Conservation (phyloP, 768 basidiomycete species). For the Pholiota conissans region DNA sequence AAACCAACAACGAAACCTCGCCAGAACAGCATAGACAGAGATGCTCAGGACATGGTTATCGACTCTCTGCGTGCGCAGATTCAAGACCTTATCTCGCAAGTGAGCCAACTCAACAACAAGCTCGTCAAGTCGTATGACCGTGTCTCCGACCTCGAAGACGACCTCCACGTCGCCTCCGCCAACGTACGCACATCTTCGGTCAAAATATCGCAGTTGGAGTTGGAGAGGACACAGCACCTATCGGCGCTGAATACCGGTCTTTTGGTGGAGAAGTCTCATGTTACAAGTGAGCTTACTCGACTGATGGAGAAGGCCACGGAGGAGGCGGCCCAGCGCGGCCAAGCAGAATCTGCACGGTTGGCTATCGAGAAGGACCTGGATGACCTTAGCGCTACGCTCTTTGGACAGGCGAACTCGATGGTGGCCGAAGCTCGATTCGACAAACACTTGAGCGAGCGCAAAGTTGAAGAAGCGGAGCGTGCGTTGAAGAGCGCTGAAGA, state of each 20-base stretch:
- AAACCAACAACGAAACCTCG: constrained; percentile 18
- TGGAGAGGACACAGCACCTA: constrained; percentile 84
- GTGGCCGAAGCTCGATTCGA: constrained; percentile 91
- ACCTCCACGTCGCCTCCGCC: constrained; percentile 67
- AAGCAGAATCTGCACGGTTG: constrained; percentile 79
- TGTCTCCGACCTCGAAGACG: constrained; percentile 90
- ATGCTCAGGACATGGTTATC: constrained; percentile 86
- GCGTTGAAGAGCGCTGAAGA: constrained; percentile 85
- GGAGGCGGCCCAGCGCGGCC: constrained; percentile 87
- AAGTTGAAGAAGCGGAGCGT: constrained; percentile 73
- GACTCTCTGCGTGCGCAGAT: constrained; percentile 78
- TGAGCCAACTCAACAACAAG: constrained; percentile 87
- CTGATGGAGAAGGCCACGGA: constrained; percentile 95
- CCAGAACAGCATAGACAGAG: constrained; percentile 35
- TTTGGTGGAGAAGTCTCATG: constrained; percentile 88
- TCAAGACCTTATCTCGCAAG: constrained; percentile 86
- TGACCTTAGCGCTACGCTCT: constrained; percentile 87
- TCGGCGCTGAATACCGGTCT: constrained; percentile 89
- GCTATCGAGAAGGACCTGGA: constrained; percentile 94
- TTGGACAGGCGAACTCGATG: constrained; percentile 95
- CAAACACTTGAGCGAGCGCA: constrained; percentile 61
- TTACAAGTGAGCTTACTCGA: constrained; percentile 87
- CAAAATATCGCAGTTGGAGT: constrained; percentile 77
- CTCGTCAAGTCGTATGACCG: constrained; percentile 91
- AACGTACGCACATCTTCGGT: constrained; percentile 59